Conservation (phyloP, 768 basidiomycete species). For the Dioszegia hungarica region DNA sequence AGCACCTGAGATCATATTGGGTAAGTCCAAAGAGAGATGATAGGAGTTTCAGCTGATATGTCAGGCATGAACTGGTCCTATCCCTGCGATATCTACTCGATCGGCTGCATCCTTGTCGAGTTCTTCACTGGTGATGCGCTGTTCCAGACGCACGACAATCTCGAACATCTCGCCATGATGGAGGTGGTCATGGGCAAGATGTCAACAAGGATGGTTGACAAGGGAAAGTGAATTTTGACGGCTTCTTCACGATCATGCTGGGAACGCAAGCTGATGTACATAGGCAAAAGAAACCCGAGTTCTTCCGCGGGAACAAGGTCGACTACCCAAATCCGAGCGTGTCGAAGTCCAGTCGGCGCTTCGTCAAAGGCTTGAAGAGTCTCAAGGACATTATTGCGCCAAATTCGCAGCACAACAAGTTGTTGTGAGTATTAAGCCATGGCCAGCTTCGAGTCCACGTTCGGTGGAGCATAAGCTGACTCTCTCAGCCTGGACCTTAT, state of each 20-base stretch:
- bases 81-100: constrained; percentile 96
- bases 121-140: constrained; percentile 96
- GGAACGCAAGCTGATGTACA: background rate
- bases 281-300: constrained; percentile 77
- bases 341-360: constrained; percentile 84
- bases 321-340: constrained; percentile 90
- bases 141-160: constrained; percentile 99
- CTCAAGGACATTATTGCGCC: constrained; percentile 69
- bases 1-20: constrained; percentile 96
- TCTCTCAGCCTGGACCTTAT: constrained; percentile 67
- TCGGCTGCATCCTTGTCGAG: constrained; percentile 97
- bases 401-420: constrained; percentile 52
- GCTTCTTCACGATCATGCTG: background rate
- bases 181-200: constrained; percentile 98
- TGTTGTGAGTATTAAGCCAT: constrained; percentile 54
- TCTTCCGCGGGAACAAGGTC: constrained; percentile 78
- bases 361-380: constrained; percentile 68
- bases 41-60: background rate
- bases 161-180: constrained; percentile 99
- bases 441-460: no score
- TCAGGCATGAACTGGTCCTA: constrained; percentile 95
- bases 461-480: background rate
- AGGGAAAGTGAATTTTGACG: constrained; percentile 43
- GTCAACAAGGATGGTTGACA: constrained; percentile 68
- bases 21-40: constrained; percentile 54